These are phyloP conservation scores for Ascochyta pisi DNA, from an alignment of 2,329 filamentous ascomycete genomes.

Conservation along the genomic window DNA sequence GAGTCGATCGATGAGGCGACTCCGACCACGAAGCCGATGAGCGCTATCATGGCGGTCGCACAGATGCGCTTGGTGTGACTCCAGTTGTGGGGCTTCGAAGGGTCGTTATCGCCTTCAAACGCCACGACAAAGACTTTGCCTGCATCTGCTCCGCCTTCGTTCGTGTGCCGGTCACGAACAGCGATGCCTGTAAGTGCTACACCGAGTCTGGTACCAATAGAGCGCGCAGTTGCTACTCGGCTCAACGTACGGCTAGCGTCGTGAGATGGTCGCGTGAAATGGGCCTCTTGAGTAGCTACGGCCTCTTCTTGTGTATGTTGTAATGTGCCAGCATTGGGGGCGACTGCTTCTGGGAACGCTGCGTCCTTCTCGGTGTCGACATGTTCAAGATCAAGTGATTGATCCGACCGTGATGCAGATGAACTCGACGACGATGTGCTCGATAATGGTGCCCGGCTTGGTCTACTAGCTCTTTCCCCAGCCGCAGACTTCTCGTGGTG, in stretches of 20 bases:
- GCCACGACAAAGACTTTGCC: constrained; percentile 51
- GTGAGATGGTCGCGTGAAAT: background rate
- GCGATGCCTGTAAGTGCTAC: constrained; percentile 47
- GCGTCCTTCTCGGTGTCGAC: background rate
- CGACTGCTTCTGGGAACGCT: background rate
- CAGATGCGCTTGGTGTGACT: constrained; percentile 33
- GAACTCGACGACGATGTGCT: background rate
- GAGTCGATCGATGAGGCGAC: constrained; percentile 62
- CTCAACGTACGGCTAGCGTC: background rate
- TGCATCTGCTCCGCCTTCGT: constrained; percentile 39
- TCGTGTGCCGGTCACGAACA: constrained; percentile 44
- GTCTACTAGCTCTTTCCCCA: background rate
- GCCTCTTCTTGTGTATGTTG: constrained; percentile 2
- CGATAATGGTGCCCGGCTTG: background rate
- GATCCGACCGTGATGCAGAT: background rate
- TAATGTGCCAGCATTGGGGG: background rate
- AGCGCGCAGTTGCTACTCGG: constrained; percentile 34
- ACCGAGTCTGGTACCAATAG: constrained; percentile 43
- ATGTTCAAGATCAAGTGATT: background rate
- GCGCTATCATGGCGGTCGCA: constrained; percentile 45
- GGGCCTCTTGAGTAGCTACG: background rate
- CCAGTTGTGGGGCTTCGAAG: constrained; percentile 50
- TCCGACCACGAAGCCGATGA: constrained; percentile 58
- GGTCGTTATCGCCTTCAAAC: constrained; percentile 46
- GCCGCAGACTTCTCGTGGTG: constrained; percentile 1